Evolutionary conservation across 2,329 filamentous ascomycete genomes (phyloP), one percentile per base, ranked within the genome.

Genomic region (Simplicillium aogashimaense): DNA sequence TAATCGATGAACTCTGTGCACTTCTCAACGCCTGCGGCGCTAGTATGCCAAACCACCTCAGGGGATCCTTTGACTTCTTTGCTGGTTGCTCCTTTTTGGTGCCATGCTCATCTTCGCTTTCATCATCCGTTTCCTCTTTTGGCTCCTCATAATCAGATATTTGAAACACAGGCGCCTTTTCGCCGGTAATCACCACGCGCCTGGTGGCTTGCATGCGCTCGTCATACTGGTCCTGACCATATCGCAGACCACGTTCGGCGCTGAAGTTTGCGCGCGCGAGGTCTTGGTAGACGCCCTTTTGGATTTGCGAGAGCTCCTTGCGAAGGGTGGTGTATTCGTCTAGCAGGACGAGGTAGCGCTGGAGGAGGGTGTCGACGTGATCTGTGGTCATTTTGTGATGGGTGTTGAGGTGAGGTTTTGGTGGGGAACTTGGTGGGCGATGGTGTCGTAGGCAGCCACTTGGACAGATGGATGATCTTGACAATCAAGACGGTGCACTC

Each of bases 251-350:
- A 11, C 74, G 66, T 53, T 76, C 69, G n/a, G 75, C 76, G 20
- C 74, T 66, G 59, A 86, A 88, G 61, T 88, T 87, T 45, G 85
- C 84, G 42, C 83, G 74, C n/a, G 84, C 81, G 32, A 89, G 67
- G 47, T 66, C 62, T 41, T 74, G 70, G 53, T 69, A 75, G 47
- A 83, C 69, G 38, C 63, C 61, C 15, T 70, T 63, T 47, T 86
- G 72, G 15, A 74, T 60, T 11, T 56, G 53, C 34, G 66, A 65
- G 30, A 88, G 68, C 34, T 69, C 56, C 18, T 63, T 53, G 43
- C 76, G 75, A 3, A 83, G 70, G 15, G 59, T 57, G 11, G 76
- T 74, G 63, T 89, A 88, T 50, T 78, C 65, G 55, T 88, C 71
- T 2, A 89, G 63, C 2, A 83, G 68, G 40, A 55, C 45, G 9